phyloP scores from a whole-genome alignment of 1,284 basidiomycete genomes.

The Pterulicium gracile region DNA sequence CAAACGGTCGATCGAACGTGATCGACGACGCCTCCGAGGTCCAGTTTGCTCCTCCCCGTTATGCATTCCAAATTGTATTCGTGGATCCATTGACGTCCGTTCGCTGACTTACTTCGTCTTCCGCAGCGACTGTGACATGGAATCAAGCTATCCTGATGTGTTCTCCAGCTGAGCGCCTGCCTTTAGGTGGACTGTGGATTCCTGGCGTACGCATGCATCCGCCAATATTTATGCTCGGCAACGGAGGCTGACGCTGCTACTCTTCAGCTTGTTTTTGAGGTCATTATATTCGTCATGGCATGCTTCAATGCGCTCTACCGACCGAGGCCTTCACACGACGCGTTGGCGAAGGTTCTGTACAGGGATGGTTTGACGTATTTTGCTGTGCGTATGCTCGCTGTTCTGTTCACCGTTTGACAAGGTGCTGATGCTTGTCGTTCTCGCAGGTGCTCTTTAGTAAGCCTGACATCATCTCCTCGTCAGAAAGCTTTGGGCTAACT shows the following conservation, averaged over 20 bases:
- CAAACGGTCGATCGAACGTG: too few species aligned
- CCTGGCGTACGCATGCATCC: slow-evolving; percentile 17
- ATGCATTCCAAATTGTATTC: too few species aligned
- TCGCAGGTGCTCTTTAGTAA: neutral
- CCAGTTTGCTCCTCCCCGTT: too few species aligned
- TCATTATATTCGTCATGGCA: slow-evolving; percentile 23
- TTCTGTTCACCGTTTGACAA: slow-evolving; percentile 4
- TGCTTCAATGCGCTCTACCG: slow-evolving; percentile 24
- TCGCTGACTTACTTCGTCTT: too few species aligned
- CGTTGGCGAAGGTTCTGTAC: slow-evolving; percentile 19
- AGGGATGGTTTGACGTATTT: slow-evolving; percentile 27
- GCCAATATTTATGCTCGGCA: neutral
- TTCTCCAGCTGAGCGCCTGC: slow-evolving; percentile 9
- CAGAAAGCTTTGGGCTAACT: neutral
- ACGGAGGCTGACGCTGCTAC: neutral
- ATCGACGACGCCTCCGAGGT: too few species aligned
- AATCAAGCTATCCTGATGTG: neutral
- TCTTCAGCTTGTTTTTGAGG: slow-evolving; percentile 24
- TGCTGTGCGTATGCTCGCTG: slow-evolving; percentile 19
- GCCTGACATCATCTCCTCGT: slow-evolving; percentile 2
- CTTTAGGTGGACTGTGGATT: slow-evolving; percentile 12
- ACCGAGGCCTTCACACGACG: slow-evolving; percentile 16
- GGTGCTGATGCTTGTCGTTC: too few species aligned
- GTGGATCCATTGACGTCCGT: too few species aligned
- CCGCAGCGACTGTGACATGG: too few species aligned